A percentile compares a stretch with the other conserved stretches of the same genome.
These are phyloP conservation scores for Lactarius tabidus DNA, from an alignment of 768 basidiomycete species.

Conservation along the genomic window DNA sequence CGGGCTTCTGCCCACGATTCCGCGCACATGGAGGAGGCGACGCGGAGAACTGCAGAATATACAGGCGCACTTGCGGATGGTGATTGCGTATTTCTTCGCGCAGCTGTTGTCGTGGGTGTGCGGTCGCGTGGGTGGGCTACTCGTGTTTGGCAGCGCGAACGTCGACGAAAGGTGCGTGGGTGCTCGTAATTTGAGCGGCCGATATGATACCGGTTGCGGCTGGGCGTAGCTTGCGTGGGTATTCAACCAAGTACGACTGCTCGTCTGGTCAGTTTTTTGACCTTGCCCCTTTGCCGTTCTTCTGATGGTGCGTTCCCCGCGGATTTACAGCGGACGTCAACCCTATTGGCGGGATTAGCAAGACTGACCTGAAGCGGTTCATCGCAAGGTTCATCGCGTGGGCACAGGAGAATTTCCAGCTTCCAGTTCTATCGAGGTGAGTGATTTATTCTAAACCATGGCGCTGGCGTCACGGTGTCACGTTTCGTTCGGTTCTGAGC, in stretches of 20 bases:
- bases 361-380: slow-evolving; percentile 69
- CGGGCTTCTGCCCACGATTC: slow-evolving; percentile 68
- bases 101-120: slow-evolving; percentile 91
- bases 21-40: slow-evolving; percentile 79
- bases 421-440: slow-evolving; percentile 79
- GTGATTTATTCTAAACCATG: slow-evolving; percentile 24
- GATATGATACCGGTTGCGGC: not conserved
- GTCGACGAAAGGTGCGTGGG: slow-evolving; percentile 84
- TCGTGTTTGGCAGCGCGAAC: slow-evolving; percentile 95
- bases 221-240: slow-evolving; percentile 74
- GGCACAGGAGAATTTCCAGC: slow-evolving; percentile 69
- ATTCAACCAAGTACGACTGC: slow-evolving; percentile 97
- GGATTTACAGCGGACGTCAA: slow-evolving; percentile 79
- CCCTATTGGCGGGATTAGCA: slow-evolving; percentile 96
- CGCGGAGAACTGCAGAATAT: slow-evolving; percentile 98
- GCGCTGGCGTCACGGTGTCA: not conserved
- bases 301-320: slow-evolving; percentile 17
- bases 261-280: slow-evolving; percentile 59
- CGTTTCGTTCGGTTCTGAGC: no score
- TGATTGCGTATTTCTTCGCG: slow-evolving; percentile 90
- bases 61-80: slow-evolving; percentile 93
- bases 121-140: slow-evolving; percentile 76
- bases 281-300: not conserved
- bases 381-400: slow-evolving; percentile 93
- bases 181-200: not conserved